Evolutionary conservation across 2,329 filamentous ascomycete genomes (phyloP).

Genomic region (Aspergillus puulaauensis): DNA sequence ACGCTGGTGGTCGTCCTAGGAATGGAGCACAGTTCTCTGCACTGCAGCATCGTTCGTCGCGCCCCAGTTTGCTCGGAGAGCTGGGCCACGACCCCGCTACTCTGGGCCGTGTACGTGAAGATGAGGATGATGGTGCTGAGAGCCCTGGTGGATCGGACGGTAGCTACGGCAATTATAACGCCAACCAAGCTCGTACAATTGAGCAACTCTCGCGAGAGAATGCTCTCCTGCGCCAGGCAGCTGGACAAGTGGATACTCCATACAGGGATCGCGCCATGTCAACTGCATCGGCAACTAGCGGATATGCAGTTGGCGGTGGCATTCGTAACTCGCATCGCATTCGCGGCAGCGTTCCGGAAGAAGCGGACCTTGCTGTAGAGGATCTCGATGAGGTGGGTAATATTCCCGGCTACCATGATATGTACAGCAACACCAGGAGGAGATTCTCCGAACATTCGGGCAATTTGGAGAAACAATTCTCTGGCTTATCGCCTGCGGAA

Average conservation of each 20-base stretch:
- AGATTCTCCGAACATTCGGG: slow-evolving; percentile 47
- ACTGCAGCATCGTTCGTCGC: slow-evolving; percentile 77
- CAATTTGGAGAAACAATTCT: slow-evolving; percentile 43
- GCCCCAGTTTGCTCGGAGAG: slow-evolving; percentile 48
- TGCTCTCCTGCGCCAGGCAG: slow-evolving; percentile 46
- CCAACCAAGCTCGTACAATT: slow-evolving; percentile 45
- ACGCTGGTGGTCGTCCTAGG: slow-evolving; percentile 34
- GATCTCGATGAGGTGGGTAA: slow-evolving; percentile 45
- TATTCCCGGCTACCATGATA: slow-evolving; percentile 40
- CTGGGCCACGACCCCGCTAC: slow-evolving; percentile 46
- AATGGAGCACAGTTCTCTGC: slow-evolving; percentile 58
- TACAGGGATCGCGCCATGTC: slow-evolving; percentile 44
- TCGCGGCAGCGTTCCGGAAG: slow-evolving; percentile 43
- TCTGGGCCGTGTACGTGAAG: slow-evolving; percentile 49
- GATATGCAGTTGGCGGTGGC: slow-evolving; percentile 31
- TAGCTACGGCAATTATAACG: slow-evolving; percentile 36
- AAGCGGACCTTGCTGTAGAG: slow-evolving; percentile 44
- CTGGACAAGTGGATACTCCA: slow-evolving; percentile 38
- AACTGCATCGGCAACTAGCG: slow-evolving; percentile 36
- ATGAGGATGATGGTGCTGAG: slow-evolving; percentile 49
- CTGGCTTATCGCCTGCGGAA: slow-evolving; percentile 38
- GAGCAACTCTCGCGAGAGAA: slow-evolving; percentile 50
- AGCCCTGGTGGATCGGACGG: slow-evolving; percentile 40
- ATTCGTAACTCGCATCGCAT: slow-evolving; percentile 40
- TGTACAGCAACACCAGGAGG: slow-evolving; percentile 37